Percentiles rank a stretch among this genome's conserved stretches.
phyloP scores from a whole-genome alignment of 2,329 filamentous ascomycete genomes.

The Paraconiothyrium sp. region DNA sequence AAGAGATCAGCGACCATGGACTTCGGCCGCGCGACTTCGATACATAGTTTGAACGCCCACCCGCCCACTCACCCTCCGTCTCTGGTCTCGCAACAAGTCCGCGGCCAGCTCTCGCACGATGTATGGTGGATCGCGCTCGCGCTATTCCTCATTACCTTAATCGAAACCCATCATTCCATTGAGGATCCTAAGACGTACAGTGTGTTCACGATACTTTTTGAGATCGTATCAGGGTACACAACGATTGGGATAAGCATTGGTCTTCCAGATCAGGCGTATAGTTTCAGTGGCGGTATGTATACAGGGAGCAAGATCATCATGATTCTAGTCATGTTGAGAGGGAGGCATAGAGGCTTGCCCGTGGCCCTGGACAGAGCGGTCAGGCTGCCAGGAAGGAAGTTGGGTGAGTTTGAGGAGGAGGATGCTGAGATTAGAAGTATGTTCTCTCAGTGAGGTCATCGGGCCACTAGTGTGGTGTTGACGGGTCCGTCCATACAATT shows the following conservation, averaged over 20 bases:
- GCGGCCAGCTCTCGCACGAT: conserved; percentile 34
- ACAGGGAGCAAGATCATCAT: conserved; percentile 34
- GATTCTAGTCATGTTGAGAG: conserved; percentile 31
- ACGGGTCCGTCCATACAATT: too few species aligned
- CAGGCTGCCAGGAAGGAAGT: conserved; percentile 29
- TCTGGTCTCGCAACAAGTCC: conserved; percentile 33
- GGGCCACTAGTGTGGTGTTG: too few species aligned
- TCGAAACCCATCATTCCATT: conserved; percentile 35
- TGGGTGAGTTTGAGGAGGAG: conserved; percentile 32
- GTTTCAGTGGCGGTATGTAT: conserved; percentile 34
- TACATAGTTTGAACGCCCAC: conserved; percentile 29
- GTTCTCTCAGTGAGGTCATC: conserved; percentile 13
- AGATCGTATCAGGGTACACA: conserved; percentile 34
- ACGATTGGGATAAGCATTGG: conserved; percentile 35
- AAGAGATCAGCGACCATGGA: conserved; percentile 27
- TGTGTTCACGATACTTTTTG: conserved; percentile 33
- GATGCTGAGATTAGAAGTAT: conserved; percentile 33
- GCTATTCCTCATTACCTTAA: conserved; percentile 34
- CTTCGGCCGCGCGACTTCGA: conserved; percentile 27
- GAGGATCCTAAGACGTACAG: conserved; percentile 31
- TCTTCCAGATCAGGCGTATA: conserved; percentile 31
- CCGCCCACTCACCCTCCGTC: conserved; percentile 26
- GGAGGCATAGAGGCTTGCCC: conserved; percentile 32
- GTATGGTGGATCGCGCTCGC: conserved; percentile 36
- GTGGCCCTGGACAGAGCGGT: conserved; percentile 35